Base-by-base conservation (phyloP, 768 basidiomycete genomes). In the Tylopilus sp. region DNA sequence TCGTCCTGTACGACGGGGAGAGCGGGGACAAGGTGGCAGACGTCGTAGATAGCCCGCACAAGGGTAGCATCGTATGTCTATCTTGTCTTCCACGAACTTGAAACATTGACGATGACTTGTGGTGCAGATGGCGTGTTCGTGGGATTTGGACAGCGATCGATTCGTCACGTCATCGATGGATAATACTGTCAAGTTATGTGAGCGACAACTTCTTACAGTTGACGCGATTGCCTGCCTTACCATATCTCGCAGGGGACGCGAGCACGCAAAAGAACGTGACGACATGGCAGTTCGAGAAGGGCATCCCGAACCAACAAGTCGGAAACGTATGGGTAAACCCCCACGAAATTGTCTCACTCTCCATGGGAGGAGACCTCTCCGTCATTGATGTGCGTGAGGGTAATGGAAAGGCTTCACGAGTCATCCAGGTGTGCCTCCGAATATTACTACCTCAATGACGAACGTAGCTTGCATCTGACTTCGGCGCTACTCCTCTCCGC, bases 1-100 rank as follows among this genome's bases (percentile, higher is more conserved):
- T 89, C 21, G 89, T 97, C 74, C 62, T 98, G 13, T 96, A 95
- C 66, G 91, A 95, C 52, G 96, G 96, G 25, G 88, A 89, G 69
- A 85, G 82, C 2, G 95, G 94, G 1, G 90, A 96, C 25, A 84
- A 83, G 4, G 57, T 87, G 21, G 78, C 75, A 17, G 90, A 92
- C 60, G 64, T 94, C 46, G 77, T 78, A 13, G 85, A 87, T 50
- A 79, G 66, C 56, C 79, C 82, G 4, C 90, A 93, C 67, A 84
- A 80, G 63, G 90, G 89, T 41, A 85, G 79, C 59, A 82, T 89
- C 51, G 89, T 91, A 68, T 60, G 87, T 78, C 16, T 14, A 7
- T 48, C 16, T n/a, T 10, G 3, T 19, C 40, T 29, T 33, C 45
- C 30, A 29, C 38, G 24, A 28, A 30, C 3, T 11, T 36, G 17